Base-by-base conservation (phyloP, 2,329 filamentous ascomycete genomes). In the Tricladium varicosporioides region DNA sequence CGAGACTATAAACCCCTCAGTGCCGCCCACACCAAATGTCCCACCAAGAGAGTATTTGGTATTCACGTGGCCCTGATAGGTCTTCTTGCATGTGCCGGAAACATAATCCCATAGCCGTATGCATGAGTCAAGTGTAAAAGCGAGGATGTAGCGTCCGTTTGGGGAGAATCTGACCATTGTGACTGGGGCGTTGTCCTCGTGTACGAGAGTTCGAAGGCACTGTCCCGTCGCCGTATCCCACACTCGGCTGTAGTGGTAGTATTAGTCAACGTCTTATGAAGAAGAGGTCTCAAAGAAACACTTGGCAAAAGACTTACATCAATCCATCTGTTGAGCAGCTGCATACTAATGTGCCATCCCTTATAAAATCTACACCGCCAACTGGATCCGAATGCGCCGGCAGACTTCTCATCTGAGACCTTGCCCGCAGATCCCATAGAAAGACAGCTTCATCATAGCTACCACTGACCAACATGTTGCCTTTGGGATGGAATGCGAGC, bases 361-460 rank as follows among this genome's bases (percentile, higher is more conserved):
- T 79, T 58, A 92, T 91, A 68, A 99, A 96, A 71, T 97, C 93
- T 9, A 99, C 93, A 0, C 92, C 92, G 54, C 88, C 87, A 1
- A 99, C 93, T 0, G 94, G 94, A 71, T 99, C 94, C 27, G 91
- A 96, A 69, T 99, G 94, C 2, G 94, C 94, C 1, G 94, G 94
- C 40, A 99, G 75, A 60, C 88, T 92, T 54, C 92, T 84, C 92
- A 99, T 96, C 33, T 94, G 79, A 18, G 88, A 80, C 0, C 91
- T 92, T 0, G 91, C 91, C 13, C 94, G 83, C 13, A 97, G 90
- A 72, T 99, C 94, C 94, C 94, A 99, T 5, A 99, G 75, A 63
- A 96, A 97, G 0, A 99, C 91, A 4, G 94, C 94, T 76, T 99
- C 94, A 65, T 99, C 94, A 74, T 97, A 97, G 62, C 90, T 95